phyloP scores from a whole-genome alignment of 345 rosid genomes.

The Lepidium africanum region DNA sequence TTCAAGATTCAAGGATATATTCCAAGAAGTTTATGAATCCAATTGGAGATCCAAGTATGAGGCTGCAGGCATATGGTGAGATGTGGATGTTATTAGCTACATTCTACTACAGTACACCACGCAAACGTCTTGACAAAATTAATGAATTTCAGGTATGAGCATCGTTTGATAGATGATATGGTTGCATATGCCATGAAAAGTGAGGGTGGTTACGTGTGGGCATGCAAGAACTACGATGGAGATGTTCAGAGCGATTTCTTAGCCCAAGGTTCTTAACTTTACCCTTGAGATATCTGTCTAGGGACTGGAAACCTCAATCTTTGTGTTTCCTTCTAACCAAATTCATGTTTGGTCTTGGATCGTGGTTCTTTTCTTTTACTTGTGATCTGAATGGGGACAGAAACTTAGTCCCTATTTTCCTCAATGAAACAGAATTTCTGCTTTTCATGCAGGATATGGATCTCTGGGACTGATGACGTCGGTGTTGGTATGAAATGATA shows the following conservation, averaged over 20 bases:
- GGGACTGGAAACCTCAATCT: neutral
- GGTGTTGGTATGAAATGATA: conserved; percentile 51
- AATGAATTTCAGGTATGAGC: conserved; percentile 65
- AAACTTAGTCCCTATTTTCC: neutral
- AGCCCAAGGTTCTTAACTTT: conserved; percentile 65
- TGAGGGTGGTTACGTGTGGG: conserved; percentile 96
- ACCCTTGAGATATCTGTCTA: neutral
- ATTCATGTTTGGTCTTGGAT: conserved; percentile 54
- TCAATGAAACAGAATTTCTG: conserved; percentile 1
- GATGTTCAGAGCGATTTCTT: conserved; percentile 98
- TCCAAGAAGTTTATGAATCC: conserved; percentile 76
- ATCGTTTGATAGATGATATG: conserved; percentile 96
- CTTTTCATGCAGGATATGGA: conserved; percentile 65
- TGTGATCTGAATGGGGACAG: neutral
- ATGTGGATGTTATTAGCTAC: conserved; percentile 3
- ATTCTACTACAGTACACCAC: neutral
- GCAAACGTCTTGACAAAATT: conserved; percentile 3
- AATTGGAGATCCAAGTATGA: conserved; percentile 82
- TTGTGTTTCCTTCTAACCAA: neutral
- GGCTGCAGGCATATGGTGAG: conserved; percentile 83
- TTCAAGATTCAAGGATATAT: conserved; percentile 90
- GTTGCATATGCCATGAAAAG: conserved; percentile 93
- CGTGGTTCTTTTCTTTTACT: neutral
- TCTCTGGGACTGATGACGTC: conserved; percentile 98
- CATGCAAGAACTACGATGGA: conserved; percentile 96